Evolutionary conservation across 495 filamentous ascomycete species (phyloP).

Genomic region (Talaromyces wortmannii): DNA sequence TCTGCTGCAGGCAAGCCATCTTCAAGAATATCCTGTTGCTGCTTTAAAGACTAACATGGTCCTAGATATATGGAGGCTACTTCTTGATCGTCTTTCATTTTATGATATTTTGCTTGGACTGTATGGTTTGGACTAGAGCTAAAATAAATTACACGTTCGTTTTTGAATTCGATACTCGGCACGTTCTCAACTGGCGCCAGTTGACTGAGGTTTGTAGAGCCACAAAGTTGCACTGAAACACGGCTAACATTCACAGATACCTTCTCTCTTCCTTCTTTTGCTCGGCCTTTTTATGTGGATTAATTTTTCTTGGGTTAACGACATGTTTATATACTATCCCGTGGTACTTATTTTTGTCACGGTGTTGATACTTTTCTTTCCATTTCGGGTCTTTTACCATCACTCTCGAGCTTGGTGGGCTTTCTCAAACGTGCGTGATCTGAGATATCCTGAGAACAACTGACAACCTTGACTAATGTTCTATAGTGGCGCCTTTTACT

Average conservation of each 20-base stretch:
- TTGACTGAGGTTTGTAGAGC: conserved; percentile 54
- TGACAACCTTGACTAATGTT: conserved; percentile 11
- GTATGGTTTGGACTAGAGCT: conserved; percentile 68
- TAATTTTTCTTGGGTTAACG: conserved; percentile 68
- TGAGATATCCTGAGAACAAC: no score
- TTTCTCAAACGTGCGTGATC: conserved; percentile 64
- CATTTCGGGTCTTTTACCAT: conserved; percentile 66
- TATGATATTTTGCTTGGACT: conserved; percentile 69
- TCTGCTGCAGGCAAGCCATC: conserved; percentile 55
- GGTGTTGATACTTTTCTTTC: conserved; percentile 63
- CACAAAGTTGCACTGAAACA: background rate
- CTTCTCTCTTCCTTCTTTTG: conserved; percentile 68
- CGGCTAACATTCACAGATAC: conserved; percentile 42
- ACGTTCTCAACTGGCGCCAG: conserved; percentile 84
- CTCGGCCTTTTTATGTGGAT: conserved; percentile 78
- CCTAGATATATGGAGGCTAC: conserved; percentile 78
- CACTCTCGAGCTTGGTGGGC: conserved; percentile 74
- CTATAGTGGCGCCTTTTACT: conserved; percentile 73
- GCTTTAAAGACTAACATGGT: conserved; percentile 14
- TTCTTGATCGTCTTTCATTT: conserved; percentile 71
- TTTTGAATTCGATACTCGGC: conserved; percentile 87
- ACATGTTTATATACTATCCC: conserved; percentile 81
- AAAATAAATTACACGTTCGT: conserved; percentile 96
- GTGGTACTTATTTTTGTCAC: conserved; percentile 70
- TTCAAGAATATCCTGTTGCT: background rate